Base-by-base conservation (phyloP, 345 rosid genomes). In the Trapa bicornis region DNA sequence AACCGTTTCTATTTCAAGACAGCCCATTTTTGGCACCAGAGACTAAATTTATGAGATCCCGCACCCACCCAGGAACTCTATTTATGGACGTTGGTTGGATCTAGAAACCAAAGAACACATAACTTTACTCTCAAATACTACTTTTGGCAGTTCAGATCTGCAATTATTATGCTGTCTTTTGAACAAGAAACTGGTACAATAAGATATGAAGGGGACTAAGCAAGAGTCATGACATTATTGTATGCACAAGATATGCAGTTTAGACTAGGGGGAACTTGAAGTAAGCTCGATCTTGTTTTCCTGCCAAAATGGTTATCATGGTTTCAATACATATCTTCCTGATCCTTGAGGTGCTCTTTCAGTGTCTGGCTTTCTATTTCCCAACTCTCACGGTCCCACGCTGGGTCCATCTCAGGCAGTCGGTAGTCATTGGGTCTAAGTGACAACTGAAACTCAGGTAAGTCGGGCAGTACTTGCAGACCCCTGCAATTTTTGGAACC, bases 371-470 rank as follows among this genome's bases (percentile, higher is more conserved):
- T 73, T 68, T 70, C 81, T 6, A 75, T 73, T 78, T 82, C 84
- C 89, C 89, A 80, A 36, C 78, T 86, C 42, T 66, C 85, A 15
- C 32, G 32, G 43, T 79, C 74, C 89, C 91, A 84, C 1, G 83
- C 85, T 14, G 80, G 70, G 74, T 87, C 84, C 0, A 80, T 72
- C 70, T 79, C 89, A 15, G 97, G 97, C 65, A 90, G 74, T 61
- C 66, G 80, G 71, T 74, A 88, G 32, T 83, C 96, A 22, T 86
- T 96, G 13, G 99, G 95, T 73, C 83, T 82, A 50, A 93, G 71
- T n/a, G 97, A 93, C 71, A 86, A 70, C 22, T 85, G 96, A 73
- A 94, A 94, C 72, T 85, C 87, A 7, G 97, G 98, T 65, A 90
- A 86, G 41, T 90, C 95, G 37, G 99, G 97, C 64, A 87, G 76